Evolutionary conservation across 148 eudicot species (phyloP).

Genomic region (Linanthus parryae): DNA sequence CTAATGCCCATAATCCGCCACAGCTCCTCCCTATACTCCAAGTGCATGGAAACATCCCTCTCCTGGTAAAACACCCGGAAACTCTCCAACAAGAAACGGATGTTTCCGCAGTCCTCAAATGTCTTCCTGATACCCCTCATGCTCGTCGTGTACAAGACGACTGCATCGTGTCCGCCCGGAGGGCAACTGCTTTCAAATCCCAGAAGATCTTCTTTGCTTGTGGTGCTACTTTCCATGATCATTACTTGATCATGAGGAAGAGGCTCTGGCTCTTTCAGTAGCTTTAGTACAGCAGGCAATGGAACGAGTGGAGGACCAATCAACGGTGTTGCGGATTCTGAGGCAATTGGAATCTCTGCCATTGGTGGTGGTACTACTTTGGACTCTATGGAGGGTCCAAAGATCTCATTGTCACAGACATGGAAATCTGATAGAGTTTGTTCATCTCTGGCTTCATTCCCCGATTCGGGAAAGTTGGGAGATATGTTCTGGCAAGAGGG

Average conservation of each 20-base stretch:
- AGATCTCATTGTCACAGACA: neutral
- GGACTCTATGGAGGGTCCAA: neutral
- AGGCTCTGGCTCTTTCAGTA: constrained; percentile 3
- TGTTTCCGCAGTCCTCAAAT: constrained; percentile 47
- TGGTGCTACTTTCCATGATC: too few relatives aligned
- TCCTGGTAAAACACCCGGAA: constrained; percentile 41
- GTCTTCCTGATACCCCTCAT: constrained; percentile 64
- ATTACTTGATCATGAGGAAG: neutral
- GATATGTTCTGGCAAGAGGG: constrained; percentile 1
- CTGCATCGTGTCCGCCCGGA: constrained; percentile 48
- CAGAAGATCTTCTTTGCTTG: too few relatives aligned
- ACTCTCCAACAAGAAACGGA: constrained; percentile 48
- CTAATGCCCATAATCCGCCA: constrained; percentile 44
- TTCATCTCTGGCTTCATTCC: constrained; percentile 13
- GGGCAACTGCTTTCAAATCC: constrained; percentile 52
- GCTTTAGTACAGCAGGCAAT: constrained; percentile 3
- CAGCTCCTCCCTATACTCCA: constrained; percentile 49
- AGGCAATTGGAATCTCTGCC: neutral
- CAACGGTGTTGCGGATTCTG: neutral
- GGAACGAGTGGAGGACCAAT: constrained; percentile 1
- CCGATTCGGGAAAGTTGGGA: neutral
- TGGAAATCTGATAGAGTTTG: constrained; percentile 1
- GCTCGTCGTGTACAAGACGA: constrained; percentile 67
- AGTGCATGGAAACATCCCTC: constrained; percentile 67
- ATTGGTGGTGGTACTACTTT: neutral